Percentiles rank a stretch among this genome's conserved stretches.
Evolutionary conservation across 768 basidiomycete genomes (phyloP).

Genomic region (Leccinum incarnatum): DNA sequence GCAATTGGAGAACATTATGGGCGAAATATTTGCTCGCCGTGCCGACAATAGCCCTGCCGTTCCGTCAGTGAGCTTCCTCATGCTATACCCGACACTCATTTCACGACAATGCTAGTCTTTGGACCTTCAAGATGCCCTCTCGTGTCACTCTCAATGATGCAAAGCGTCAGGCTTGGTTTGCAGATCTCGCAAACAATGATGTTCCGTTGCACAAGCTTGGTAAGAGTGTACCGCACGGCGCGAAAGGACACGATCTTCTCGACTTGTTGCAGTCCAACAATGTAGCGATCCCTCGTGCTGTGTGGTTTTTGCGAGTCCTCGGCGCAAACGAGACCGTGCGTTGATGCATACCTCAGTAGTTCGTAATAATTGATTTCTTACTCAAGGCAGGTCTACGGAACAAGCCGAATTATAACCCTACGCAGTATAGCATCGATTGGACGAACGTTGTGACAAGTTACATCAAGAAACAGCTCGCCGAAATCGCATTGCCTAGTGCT

Average conservation of each 20-base stretch:
- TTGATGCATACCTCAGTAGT: background rate
- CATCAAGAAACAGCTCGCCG: conserved; percentile 77
- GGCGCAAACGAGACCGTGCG: conserved; percentile 82
- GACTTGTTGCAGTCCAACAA: conserved; percentile 75
- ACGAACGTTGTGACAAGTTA: conserved; percentile 77
- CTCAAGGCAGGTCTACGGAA: conserved; percentile 68
- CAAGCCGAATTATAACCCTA: conserved; percentile 77
- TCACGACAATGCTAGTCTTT: conserved; percentile 35
- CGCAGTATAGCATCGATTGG: conserved; percentile 84
- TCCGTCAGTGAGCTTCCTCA: conserved; percentile 48
- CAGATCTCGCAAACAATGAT: conserved; percentile 75
- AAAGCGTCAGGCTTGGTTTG: conserved; percentile 80
- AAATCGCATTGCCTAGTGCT: conserved; percentile 77
- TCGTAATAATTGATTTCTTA: background rate
- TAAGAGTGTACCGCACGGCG: conserved; percentile 83
- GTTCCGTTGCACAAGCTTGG: conserved; percentile 80
- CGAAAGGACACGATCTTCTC: conserved; percentile 80
- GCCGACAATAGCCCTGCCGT: conserved; percentile 54
- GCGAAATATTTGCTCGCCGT: conserved; percentile 67
- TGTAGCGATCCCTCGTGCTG: conserved; percentile 76
- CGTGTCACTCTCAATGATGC: conserved; percentile 78
- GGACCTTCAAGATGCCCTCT: conserved; percentile 77
- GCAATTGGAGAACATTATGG: conserved; percentile 73
- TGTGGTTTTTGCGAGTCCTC: conserved; percentile 86
- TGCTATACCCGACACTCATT: background rate